phyloP scores from a whole-genome alignment of 1,139 yeast genomes.

The Blastobotrys proliferans region DNA sequence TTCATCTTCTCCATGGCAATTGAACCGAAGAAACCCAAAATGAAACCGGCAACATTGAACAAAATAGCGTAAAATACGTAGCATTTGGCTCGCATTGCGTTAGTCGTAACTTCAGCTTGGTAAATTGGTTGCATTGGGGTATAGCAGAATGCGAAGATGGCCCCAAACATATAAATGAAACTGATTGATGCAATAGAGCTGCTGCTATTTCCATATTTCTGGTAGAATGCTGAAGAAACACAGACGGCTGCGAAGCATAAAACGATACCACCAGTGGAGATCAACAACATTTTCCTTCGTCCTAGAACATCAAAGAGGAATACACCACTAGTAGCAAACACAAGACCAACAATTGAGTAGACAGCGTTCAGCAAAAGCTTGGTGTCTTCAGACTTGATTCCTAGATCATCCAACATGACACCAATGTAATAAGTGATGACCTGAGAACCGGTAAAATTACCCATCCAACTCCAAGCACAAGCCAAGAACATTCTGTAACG shows the following conservation, averaged over 20 bases:
- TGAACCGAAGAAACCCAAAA: slow-evolving; percentile 14
- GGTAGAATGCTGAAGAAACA: slow-evolving; percentile 17
- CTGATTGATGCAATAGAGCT: slow-evolving; percentile 20
- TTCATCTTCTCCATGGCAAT: slow-evolving; percentile 16
- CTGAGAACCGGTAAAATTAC: slow-evolving; percentile 18
- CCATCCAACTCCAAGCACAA: slow-evolving; percentile 16
- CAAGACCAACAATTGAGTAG: slow-evolving; percentile 19
- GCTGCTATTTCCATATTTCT: slow-evolving; percentile 12
- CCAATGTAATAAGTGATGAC: slow-evolving; percentile 17
- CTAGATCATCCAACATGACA: slow-evolving; percentile 16
- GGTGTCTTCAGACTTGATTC: slow-evolving; percentile 13
- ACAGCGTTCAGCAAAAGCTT: slow-evolving; percentile 19
- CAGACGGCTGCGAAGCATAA: slow-evolving; percentile 19
- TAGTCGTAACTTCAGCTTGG: slow-evolving; percentile 38
- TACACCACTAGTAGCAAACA: slow-evolving; percentile 20
- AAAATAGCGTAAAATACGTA: slow-evolving; percentile 20
- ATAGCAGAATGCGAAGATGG: slow-evolving; percentile 27
- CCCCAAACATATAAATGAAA: slow-evolving; percentile 39
- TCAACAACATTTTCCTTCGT: slow-evolving; percentile 21
- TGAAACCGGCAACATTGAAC: slow-evolving; percentile 16
- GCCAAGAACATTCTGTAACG: slow-evolving; percentile 17
- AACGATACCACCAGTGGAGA: slow-evolving; percentile 16
- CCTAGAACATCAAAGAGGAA: slow-evolving; percentile 20
- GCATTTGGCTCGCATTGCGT: slow-evolving; percentile 37
- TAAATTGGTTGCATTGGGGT: slow-evolving; percentile 32